A percentile compares a stretch with the other conserved stretches of the same genome.
These are phyloP conservation scores for Amesomyces nigricolor DNA, from an alignment of 2,329 filamentous ascomycete species.

Conservation along the genomic window DNA sequence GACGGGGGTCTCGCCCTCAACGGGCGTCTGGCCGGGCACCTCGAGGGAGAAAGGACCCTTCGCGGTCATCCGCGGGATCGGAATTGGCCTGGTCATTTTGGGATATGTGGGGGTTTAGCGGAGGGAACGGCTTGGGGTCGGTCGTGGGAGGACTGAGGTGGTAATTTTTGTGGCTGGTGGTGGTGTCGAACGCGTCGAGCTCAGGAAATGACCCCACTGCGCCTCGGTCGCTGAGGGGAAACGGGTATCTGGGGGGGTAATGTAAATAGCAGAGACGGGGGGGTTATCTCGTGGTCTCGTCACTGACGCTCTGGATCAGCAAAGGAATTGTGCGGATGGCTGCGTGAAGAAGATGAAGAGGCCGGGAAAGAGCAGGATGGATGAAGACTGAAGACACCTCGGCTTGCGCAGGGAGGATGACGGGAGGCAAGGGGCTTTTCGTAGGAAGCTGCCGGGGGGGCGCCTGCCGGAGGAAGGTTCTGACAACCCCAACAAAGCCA, in stretches of 20 bases:
- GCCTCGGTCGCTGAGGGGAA: not conserved
- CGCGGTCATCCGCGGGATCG: constrained; percentile 47
- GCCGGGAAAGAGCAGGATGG: not conserved
- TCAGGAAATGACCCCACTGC: not conserved
- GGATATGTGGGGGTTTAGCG: not conserved
- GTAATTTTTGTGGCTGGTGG: not conserved
- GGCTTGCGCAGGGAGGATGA: not conserved
- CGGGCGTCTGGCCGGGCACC: constrained; percentile 55
- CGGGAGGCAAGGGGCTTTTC: constrained; percentile 16
- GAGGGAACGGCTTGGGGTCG: no score
- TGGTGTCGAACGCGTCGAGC: not conserved
- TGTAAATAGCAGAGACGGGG: not conserved
- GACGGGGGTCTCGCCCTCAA: constrained; percentile 69
- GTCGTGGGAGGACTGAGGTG: not conserved
- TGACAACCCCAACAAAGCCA: constrained; percentile 9
- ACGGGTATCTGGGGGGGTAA: not conserved
- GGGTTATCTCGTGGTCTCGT: not conserved
- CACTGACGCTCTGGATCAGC: not conserved
- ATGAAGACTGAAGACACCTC: not conserved
- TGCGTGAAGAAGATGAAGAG: not conserved
- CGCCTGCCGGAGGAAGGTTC: not conserved
- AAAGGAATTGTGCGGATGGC: not conserved
- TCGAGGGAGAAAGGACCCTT: constrained; percentile 64
- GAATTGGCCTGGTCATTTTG: constrained; percentile 22
- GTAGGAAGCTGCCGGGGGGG: constrained; percentile 1